Evolutionary conservation across 148 eudicot species (phyloP).

Genomic region (Diospyros kaki): DNA sequence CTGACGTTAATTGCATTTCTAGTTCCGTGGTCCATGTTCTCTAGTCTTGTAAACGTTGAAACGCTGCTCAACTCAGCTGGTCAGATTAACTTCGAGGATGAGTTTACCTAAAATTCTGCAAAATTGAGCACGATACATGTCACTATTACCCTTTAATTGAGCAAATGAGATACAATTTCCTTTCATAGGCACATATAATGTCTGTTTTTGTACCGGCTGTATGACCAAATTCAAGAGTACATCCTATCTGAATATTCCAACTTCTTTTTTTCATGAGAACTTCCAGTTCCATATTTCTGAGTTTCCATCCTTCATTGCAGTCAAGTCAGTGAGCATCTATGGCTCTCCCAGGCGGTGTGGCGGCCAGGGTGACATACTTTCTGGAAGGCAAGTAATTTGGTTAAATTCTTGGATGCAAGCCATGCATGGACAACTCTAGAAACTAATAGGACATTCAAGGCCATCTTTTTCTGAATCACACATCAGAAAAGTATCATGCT

Average conservation of each 20-base stretch:
- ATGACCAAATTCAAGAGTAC: not conserved
- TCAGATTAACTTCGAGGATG: not conserved
- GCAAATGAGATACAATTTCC: not conserved
- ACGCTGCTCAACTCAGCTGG: not conserved
- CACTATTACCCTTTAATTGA: not conserved
- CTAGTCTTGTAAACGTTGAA: not conserved
- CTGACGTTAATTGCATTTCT: not conserved
- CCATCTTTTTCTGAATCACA: too few relatives aligned
- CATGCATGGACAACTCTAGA: not conserved
- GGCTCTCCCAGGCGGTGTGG: constrained; percentile 99
- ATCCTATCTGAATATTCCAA: not conserved
- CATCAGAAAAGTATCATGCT: not conserved
- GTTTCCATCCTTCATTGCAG: constrained; percentile 37
- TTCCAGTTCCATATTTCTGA: not conserved
- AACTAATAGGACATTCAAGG: too few relatives aligned
- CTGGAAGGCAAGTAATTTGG: constrained; percentile 65
- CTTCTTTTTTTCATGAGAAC: not conserved
- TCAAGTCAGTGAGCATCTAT: constrained; percentile 62
- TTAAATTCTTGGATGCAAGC: not conserved
- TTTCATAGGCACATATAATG: not conserved
- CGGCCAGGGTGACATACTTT: constrained; percentile 98
- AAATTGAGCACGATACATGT: not conserved
- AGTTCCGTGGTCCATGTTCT: not conserved
- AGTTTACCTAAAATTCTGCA: not conserved
- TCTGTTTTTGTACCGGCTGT: not conserved